Conservation (phyloP, 192 early-diverging fungal species). For the Coemansia reversa region DNA sequence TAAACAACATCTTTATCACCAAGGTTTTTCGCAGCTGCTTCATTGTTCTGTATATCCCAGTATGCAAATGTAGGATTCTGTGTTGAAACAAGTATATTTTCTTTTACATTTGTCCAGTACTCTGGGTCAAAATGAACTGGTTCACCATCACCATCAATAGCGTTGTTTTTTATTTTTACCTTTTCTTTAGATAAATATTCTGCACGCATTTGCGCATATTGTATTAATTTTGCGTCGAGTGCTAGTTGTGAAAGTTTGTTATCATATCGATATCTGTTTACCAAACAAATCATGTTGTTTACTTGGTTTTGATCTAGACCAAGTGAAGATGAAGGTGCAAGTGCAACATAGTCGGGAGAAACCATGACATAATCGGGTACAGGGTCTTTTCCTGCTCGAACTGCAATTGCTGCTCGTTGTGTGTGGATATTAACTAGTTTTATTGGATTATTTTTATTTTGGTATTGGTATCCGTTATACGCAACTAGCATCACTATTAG, state of each 20-base stretch:
- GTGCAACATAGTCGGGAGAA: slow-evolving; percentile 43
- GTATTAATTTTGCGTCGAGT: slow-evolving; percentile 32
- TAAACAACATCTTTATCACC: slow-evolving; percentile 3
- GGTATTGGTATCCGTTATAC: too few relatives aligned
- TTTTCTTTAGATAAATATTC: slow-evolving; percentile 17
- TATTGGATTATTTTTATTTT: too few relatives aligned
- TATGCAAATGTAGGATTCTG: slow-evolving; percentile 42
- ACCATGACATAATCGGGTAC: slow-evolving; percentile 47
- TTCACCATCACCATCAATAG: not conserved
- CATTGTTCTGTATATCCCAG: slow-evolving; percentile 31
- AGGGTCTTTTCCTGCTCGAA: not conserved
- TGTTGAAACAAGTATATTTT: slow-evolving; percentile 27
- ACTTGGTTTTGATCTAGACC: slow-evolving; percentile 23
- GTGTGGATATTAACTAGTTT: not conserved
- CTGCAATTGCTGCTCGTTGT: not conserved
- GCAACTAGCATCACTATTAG: too few relatives aligned
- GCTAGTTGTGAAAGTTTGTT: slow-evolving; percentile 19
- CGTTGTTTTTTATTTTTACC: slow-evolving; percentile 11
- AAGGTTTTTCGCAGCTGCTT: slow-evolving; percentile 7
- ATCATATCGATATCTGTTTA: slow-evolving; percentile 39
- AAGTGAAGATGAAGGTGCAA: slow-evolving; percentile 20
- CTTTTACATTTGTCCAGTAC: slow-evolving; percentile 29
- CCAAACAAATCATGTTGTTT: slow-evolving; percentile 45
- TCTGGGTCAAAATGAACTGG: slow-evolving; percentile 20
- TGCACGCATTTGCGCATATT: slow-evolving; percentile 39